Percentiles rank a stretch among this genome's conserved stretches.
Evolutionary conservation across 2,329 filamentous ascomycete genomes (phyloP).

Genomic region (Trichoderma asperellum): DNA sequence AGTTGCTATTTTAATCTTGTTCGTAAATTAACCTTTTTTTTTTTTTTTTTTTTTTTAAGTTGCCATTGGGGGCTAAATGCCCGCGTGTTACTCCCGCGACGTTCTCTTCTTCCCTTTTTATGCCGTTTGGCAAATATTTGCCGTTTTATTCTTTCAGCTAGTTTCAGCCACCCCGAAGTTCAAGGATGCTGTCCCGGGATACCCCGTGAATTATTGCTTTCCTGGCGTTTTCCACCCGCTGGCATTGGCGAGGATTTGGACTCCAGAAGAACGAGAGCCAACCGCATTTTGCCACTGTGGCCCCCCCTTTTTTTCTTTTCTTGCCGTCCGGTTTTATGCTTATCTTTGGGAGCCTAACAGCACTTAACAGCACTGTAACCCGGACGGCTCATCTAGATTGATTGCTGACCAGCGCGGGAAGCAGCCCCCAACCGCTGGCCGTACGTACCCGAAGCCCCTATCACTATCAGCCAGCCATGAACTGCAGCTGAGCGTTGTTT

Average conservation of each 20-base stretch:
- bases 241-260: conserved; percentile 5
- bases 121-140: neutral
- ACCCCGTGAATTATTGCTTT: neutral
- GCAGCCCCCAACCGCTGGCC: neutral
- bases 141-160: neutral
- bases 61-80: neutral
- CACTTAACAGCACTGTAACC: neutral
- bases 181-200: conserved; percentile 4
- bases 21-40: neutral
- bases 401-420: neutral
- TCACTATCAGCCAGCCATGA: neutral
- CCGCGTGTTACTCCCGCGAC: neutral
- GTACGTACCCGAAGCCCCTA: neutral
- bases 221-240: neutral
- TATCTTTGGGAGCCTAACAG: conserved; percentile 15
- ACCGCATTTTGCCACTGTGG: neutral
- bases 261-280: neutral
- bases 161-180: neutral
- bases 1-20: conserved; percentile 5
- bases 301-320: neutral
- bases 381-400: conserved; percentile 15
- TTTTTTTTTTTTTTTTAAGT: neutral
- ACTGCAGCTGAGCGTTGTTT: neutral
- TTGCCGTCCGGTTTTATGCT: conserved; percentile 20
- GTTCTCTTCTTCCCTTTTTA: neutral